These are phyloP conservation scores for Posidonia oceanica DNA, from an alignment of 116 monocot genomes.

Conservation along the genomic window DNA sequence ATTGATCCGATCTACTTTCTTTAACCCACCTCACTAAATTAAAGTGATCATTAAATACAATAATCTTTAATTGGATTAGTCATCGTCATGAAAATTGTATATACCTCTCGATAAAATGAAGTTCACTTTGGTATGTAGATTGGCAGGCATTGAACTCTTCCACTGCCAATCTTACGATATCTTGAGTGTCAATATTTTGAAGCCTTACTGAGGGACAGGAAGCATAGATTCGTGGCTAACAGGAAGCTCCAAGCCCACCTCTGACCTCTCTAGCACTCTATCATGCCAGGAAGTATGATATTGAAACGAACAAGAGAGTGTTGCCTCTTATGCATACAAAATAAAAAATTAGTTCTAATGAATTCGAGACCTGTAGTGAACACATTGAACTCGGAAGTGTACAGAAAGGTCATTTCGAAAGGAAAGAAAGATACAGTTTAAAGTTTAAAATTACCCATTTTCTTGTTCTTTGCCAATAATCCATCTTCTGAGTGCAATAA, in stretches of 20 bases:
- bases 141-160: constrained; percentile 47
- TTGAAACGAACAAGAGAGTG: constrained; percentile 63
- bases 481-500: constrained; percentile 59
- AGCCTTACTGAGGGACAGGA: neutral
- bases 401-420: neutral
- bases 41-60: too few species aligned
- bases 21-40: constrained; percentile 53
- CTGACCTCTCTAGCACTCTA: constrained; percentile 36
- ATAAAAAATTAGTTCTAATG: constrained; percentile 44
- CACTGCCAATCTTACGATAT: constrained; percentile 41
- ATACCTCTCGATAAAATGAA: too few species aligned
- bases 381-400: neutral
- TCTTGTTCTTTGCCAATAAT: constrained; percentile 56
- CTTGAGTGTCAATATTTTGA: constrained; percentile 14
- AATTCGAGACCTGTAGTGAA: constrained; percentile 51
- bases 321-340: constrained; percentile 29
- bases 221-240: constrained; percentile 17
- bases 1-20: constrained; percentile 59
- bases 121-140: constrained; percentile 12
- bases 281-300: constrained; percentile 74
- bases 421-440: neutral
- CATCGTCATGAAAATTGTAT: too few species aligned
- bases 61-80: too few species aligned
- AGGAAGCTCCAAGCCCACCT: constrained; percentile 59
- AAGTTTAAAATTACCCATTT: constrained; percentile 38